These are phyloP conservation scores for Hymenoscyphus salicellus DNA, from an alignment of 2,329 filamentous ascomycete species.

Conservation along the genomic window DNA sequence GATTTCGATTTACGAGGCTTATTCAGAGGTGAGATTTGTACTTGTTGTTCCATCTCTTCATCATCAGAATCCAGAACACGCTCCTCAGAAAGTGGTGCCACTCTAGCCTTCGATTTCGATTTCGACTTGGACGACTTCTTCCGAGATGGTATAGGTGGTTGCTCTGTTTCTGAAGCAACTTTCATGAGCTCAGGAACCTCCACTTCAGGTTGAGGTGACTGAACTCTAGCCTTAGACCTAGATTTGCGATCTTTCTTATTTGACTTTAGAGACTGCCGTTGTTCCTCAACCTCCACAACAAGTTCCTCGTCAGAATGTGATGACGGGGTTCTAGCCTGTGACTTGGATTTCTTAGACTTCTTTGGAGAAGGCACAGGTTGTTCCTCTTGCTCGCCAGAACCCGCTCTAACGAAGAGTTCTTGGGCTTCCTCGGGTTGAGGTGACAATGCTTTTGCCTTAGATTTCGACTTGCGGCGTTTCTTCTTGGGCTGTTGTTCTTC, in stretches of 20 bases:
- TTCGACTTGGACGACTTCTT: background rate
- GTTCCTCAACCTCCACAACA: background rate
- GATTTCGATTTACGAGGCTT: constrained; percentile 2
- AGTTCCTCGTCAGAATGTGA: background rate
- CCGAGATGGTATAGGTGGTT: background rate
- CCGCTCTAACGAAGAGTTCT: background rate
- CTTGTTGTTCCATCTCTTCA: background rate
- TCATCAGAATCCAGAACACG: background rate
- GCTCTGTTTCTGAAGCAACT: background rate
- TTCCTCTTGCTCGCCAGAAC: background rate
- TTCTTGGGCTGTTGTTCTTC: background rate
- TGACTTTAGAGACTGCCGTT: background rate
- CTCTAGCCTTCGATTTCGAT: background rate
- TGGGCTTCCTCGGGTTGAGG: background rate
- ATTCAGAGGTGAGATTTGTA: background rate
- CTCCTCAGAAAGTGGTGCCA: background rate
- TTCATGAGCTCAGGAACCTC: background rate
- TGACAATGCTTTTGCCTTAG: background rate
- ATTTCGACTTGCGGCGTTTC: background rate
- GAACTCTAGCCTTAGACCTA: background rate
- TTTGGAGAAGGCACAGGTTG: background rate
- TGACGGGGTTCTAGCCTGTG: background rate
- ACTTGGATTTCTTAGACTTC: background rate
- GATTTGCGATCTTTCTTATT: background rate
- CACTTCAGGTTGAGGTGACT: background rate